Percentiles rank a stretch among this genome's conserved stretches.
These are phyloP conservation scores for Aspergillus transmontanensis DNA, from an alignment of 2,329 filamentous ascomycete species.

Conservation along the genomic window DNA sequence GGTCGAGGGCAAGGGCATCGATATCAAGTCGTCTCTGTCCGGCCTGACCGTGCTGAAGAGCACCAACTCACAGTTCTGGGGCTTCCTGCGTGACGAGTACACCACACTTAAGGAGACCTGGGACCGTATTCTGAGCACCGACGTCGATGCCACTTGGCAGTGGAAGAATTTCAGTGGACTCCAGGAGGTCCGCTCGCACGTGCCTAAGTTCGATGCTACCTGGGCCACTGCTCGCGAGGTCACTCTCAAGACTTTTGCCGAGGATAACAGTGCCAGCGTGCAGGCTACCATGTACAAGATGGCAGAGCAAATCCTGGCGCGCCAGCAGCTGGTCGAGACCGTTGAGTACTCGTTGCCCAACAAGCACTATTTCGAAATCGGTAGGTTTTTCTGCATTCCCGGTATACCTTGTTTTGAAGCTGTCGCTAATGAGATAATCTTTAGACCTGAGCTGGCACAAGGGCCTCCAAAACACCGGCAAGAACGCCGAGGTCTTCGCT, in stretches of 20 bases:
- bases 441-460: slow-evolving; percentile 96
- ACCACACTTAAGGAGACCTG: slow-evolving; percentile 87
- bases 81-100: slow-evolving; percentile 90
- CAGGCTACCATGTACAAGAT: slow-evolving; percentile 99
- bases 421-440: slow-evolving; percentile 8
- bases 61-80: slow-evolving; percentile 94
- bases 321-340: slow-evolving; percentile 68
- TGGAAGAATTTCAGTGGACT: slow-evolving; percentile 74
- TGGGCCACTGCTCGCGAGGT: slow-evolving; percentile 78
- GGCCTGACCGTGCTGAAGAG: slow-evolving; percentile 91
- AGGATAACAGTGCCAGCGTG: slow-evolving; percentile 87
- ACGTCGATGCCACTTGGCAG: slow-evolving; percentile 83
- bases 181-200: slow-evolving; percentile 65
- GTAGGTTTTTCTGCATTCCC: slow-evolving; percentile 42
- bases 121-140: slow-evolving; percentile 94
- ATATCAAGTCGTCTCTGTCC: slow-evolving; percentile 74
- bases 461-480: slow-evolving; percentile 89
- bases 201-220: slow-evolving; percentile 73
- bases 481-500: slow-evolving; percentile 92
- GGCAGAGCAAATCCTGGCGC: slow-evolving; percentile 80
- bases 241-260: slow-evolving; percentile 88
- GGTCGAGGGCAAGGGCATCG: slow-evolving; percentile 68
- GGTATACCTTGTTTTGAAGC: not conserved
- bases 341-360: slow-evolving; percentile 89
- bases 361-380: slow-evolving; percentile 98